Evolutionary conservation across 169 alveolate genomes (phyloP).

Genomic region (Plasmodium reichenowi): DNA sequence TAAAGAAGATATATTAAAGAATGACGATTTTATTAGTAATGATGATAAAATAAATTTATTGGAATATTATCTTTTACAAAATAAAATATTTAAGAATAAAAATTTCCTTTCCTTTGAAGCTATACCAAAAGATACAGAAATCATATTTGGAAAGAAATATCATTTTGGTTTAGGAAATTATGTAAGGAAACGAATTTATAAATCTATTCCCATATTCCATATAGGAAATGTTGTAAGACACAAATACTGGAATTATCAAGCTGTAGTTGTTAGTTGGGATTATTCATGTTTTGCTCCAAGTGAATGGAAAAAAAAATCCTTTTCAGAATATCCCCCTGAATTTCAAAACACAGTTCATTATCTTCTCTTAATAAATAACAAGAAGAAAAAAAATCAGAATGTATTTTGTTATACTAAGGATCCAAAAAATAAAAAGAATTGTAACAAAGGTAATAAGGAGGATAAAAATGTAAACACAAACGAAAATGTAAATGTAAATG

Average conservation of each 20-base stretch:
- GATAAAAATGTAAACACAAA: neutral
- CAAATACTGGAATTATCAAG: conserved; percentile 73
- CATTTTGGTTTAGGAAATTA: conserved; percentile 75
- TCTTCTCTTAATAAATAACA: conserved; percentile 53
- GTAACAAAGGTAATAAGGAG: neutral
- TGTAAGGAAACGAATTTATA: conserved; percentile 66
- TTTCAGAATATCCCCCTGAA: conserved; percentile 50
- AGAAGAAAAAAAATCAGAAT: neutral
- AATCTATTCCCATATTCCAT: conserved; percentile 61
- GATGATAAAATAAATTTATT: conserved; percentile 24
- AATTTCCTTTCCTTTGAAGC: conserved; percentile 36
- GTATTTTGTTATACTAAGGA: neutral
- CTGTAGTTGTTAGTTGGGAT: conserved; percentile 76
- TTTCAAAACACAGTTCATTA: conserved; percentile 57
- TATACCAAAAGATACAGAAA: conserved; percentile 44
- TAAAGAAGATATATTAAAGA: neutral
- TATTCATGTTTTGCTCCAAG: conserved; percentile 57
- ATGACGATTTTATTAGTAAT: conserved; percentile 44
- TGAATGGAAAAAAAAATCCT: conserved; percentile 62
- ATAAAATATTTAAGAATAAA: conserved; percentile 30
- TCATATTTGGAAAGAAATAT: conserved; percentile 51
- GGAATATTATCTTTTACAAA: conserved; percentile 26
- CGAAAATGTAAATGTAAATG: too few species aligned
- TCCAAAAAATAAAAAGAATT: neutral
- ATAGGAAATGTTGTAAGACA: conserved; percentile 76